Base-by-base conservation (phyloP, 305 asterid genomes). In the Fraxinus albicans region DNA sequence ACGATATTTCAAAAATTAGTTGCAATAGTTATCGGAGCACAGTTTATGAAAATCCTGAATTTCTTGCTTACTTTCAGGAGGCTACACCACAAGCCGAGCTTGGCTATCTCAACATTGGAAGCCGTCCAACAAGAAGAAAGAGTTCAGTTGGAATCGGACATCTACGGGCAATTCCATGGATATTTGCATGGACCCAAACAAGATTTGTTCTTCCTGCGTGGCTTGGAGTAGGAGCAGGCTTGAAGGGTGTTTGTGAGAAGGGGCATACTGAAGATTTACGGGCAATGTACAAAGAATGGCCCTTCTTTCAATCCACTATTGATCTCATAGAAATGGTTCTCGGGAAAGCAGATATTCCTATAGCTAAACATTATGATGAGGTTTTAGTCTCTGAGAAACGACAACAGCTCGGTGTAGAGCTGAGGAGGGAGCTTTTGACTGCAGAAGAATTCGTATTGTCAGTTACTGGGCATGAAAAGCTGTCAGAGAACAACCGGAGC, bases 1-100 rank as follows among this genome's bases (percentile, higher is more conserved):
- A 96, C 2, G 97, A 96, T 25, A 94, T 96, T 53, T 96, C 99
- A n/a, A 86, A 93, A 25, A 90, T 90, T 82, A 96, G 98, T 44
- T 94, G 97, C 79, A 72, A 87, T 31, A 88, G 88, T 72, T 96
- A 96, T 34, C 85, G 98, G 6, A 93, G 84, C 90, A 93, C 97
- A 0, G 98, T 94, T 2, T 96, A 94, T 63, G 98, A 94, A 79
- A 94, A 93, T 88, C 97, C 97, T 0, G 98, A 93, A 76, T 96
- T 96, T 82, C 91, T 92, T 3, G 86, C 98, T 23, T 96, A 96
- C 90, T 96, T 94, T 90, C 95, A 93, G 0, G 98, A 96, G 85
- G 99, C 99, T 12, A 96, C 99, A 0, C 99, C 99, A 21, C 97
- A 96, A 82, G 98, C 98, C 0, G 98, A 96, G 89, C 98, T 96